Base-by-base conservation (phyloP, 2,329 filamentous ascomycete genomes). In the Trichoderma sp. region DNA sequence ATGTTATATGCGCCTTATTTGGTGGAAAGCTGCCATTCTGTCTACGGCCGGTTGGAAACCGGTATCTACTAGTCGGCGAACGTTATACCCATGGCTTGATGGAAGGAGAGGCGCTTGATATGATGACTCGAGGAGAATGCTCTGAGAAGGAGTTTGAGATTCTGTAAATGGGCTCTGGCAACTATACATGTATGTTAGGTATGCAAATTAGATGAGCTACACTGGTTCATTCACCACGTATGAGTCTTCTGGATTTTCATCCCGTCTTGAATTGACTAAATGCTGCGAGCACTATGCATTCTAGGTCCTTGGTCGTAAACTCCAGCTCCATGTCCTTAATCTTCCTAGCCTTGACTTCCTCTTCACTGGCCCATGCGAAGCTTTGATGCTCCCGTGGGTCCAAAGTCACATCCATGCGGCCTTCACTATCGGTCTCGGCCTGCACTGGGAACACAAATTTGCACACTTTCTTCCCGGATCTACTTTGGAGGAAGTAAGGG, bases 71-170 rank as follows among this genome's bases (percentile, higher is more conserved):
- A 0, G 43, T 50, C 0, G 43, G 43, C 0, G 43, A 50, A 20
- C 20, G 43, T 6, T 50, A 50, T 20, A 0, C n/a, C 4, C 43
- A 50, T 50, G n/a, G 43, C 2, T 50, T 50, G 43, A 50, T 50
- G 43, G 9, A 50, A 1, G 43, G 43, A 50, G 43, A 50, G 43
- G 43, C 43, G 1, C n/a, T 50, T 9, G 43, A 12, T 2, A 20
- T 50, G 17, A 12, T 50, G 43, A 2, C 1, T 4, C 4, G 43
- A 3, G n/a, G n/a, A 12, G 4, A 20, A 20, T 0, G 2, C 0
- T 12, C n/a, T n/a, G n/a, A 50, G 43, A 50, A 12, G 2, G n/a
- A 50, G 43, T 50, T 50, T 20, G 43, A 50, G n/a, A 50, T 50
- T 20, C 2, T 20, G 43, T 50, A 20, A 20, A 50, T 1, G n/a